Conservation (phyloP, 1,284 basidiomycete species). For the Puccinia hordei region DNA sequence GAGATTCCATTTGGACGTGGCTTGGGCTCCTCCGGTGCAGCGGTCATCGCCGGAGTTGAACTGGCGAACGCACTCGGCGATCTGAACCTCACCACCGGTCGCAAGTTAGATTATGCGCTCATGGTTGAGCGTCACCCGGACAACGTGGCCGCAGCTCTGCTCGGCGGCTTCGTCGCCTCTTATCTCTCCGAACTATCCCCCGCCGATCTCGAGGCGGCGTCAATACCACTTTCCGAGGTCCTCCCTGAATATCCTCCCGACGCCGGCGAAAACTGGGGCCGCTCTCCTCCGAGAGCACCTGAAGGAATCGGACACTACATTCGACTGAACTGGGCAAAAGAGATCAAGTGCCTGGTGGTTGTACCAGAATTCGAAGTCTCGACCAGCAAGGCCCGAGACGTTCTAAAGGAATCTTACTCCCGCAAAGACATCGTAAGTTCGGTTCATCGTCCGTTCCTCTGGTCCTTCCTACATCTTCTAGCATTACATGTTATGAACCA, state of each 20-base stretch:
- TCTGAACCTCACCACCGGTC: constrained; percentile 69
- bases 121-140: constrained; percentile 99
- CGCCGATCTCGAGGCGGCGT: constrained; percentile 75
- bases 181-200: constrained; percentile 81
- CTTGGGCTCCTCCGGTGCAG: constrained; percentile 93
- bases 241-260: constrained; percentile 93
- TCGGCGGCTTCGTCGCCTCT: constrained; percentile 97
- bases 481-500: neutral
- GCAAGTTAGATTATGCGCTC: constrained; percentile 90
- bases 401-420: constrained; percentile 79
- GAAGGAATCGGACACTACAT: constrained; percentile 91
- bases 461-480: neutral
- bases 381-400: constrained; percentile 89
- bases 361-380: constrained; percentile 95
- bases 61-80: constrained; percentile 81
- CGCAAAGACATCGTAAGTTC: constrained; percentile 83
- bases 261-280: constrained; percentile 86
- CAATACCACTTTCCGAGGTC: constrained; percentile 92
- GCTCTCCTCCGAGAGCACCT: constrained; percentile 83
- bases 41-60: constrained; percentile 92
- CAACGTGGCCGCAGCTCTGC: constrained; percentile 95
- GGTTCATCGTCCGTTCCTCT: neutral
- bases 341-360: constrained; percentile 90
- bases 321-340: constrained; percentile 80
- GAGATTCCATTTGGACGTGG: constrained; percentile 97